A percentile compares a stretch with the other conserved stretches of the same genome.
Evolutionary conservation across 805 yeast genomes (phyloP).

Genomic region (Metschnikowia gruessii): DNA sequence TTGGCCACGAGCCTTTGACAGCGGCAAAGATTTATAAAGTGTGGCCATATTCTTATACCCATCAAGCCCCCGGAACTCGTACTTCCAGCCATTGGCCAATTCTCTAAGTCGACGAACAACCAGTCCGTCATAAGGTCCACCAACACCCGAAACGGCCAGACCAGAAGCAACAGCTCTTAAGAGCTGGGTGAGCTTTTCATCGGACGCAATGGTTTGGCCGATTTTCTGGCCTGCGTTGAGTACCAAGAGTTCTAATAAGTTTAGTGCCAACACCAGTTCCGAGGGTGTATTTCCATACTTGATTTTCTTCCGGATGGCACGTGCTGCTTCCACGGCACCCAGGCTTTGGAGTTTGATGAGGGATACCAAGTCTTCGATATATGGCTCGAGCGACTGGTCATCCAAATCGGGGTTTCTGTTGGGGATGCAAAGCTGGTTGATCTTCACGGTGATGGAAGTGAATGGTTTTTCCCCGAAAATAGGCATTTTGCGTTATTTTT

Average conservation of each 20-base stretch:
- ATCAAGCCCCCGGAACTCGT: conserved; percentile 48
- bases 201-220: conserved; percentile 50
- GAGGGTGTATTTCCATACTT: conserved; percentile 68
- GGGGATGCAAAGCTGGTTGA: conserved; percentile 50
- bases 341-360: conserved; percentile 40
- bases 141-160: conserved; percentile 30
- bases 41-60: conserved; percentile 49
- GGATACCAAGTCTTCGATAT: conserved; percentile 57
- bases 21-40: conserved; percentile 47
- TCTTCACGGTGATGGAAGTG: conserved; percentile 65
- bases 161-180: conserved; percentile 50
- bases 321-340: conserved; percentile 72
- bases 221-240: conserved; percentile 39
- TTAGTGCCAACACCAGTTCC: conserved; percentile 66
- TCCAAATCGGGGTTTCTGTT: conserved; percentile 39
- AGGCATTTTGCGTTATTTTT: conserved; percentile 20
- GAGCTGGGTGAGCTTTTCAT: conserved; percentile 63
- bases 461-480: conserved; percentile 52
- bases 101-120: conserved; percentile 48
- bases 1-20: conserved; percentile 8
- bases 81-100: conserved; percentile 66
- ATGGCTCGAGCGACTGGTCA: conserved; percentile 37
- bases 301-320: conserved; percentile 83
- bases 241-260: conserved; percentile 37
- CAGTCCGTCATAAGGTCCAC: conserved; percentile 35